These are phyloP conservation scores for Penicillium antarcticum DNA, from an alignment of 495 filamentous ascomycete species.

Conservation along the genomic window DNA sequence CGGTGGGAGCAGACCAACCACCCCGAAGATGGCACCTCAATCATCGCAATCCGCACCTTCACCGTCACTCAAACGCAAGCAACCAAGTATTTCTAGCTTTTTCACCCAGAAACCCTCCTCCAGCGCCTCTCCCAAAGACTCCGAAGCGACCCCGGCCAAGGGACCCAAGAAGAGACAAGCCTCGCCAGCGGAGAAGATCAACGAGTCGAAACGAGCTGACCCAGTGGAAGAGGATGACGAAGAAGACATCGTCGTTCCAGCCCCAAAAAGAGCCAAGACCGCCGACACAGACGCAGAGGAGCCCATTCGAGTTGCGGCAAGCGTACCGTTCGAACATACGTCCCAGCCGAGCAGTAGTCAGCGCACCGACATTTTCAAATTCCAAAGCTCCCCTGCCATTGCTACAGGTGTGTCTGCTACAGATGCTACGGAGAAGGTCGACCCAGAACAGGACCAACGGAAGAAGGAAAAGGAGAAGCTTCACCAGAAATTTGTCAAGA, in stretches of 20 bases:
- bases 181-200: constrained; percentile 7
- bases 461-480: constrained; percentile 61
- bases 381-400: constrained; percentile 34
- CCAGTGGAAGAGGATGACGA: constrained; percentile 30
- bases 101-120: constrained; percentile 62
- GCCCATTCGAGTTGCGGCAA: constrained; percentile 8
- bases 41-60: constrained; percentile 43
- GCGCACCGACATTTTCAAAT: constrained; percentile 39
- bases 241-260: constrained; percentile 39
- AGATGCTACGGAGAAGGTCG: constrained; percentile 24
- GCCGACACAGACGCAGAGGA: constrained; percentile 16
- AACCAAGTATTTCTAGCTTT: constrained; percentile 83
- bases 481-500: constrained; percentile 85
- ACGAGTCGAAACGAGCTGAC: constrained; percentile 16
- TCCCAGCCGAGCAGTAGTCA: constrained; percentile 25
- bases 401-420: background rate
- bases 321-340: constrained; percentile 5
- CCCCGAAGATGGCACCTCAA: constrained; percentile 28
- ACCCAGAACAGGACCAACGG: constrained; percentile 44
- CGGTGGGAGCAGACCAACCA: background rate
- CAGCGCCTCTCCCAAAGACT: constrained; percentile 6
- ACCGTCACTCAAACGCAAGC: constrained; percentile 53
- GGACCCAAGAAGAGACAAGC: constrained; percentile 14
- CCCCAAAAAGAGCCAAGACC: constrained; percentile 35
- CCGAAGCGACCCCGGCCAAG: constrained; percentile 5